Percentiles rank a stretch among this genome's conserved stretches.
Evolutionary conservation across 1,284 basidiomycete species (phyloP).

Genomic region (Laetiporus sulphureus): DNA sequence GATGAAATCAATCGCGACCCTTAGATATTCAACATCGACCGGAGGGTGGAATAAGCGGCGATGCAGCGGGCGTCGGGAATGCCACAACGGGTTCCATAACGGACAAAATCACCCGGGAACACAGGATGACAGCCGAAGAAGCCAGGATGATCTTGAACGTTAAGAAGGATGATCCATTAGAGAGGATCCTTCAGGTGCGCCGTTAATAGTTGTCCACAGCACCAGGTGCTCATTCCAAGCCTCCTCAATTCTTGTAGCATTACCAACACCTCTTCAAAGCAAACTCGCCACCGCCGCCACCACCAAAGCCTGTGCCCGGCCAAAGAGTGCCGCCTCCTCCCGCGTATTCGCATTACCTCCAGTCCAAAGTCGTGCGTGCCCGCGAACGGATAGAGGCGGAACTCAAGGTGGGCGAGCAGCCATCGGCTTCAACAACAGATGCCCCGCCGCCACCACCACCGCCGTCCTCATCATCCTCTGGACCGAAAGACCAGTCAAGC

Average conservation of each 20-base stretch:
- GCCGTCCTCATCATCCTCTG: slow-evolving; percentile 11
- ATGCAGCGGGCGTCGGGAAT: slow-evolving; percentile 65
- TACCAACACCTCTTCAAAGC: slow-evolving; percentile 92
- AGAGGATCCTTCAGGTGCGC: slow-evolving; percentile 69
- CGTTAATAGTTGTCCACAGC: not conserved
- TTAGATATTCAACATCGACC: slow-evolving; percentile 74
- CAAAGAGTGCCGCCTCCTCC: slow-evolving; percentile 36
- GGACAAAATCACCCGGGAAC: slow-evolving; percentile 74
- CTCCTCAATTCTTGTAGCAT: slow-evolving; percentile 44
- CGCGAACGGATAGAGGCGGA: slow-evolving; percentile 93
- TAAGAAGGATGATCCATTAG: slow-evolving; percentile 70
- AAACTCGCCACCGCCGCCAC: slow-evolving; percentile 67
- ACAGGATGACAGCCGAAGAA: slow-evolving; percentile 95
- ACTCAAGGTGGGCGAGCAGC: slow-evolving; percentile 32
- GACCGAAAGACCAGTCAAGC: slow-evolving; percentile 2
- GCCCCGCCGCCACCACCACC: slow-evolving; percentile 15
- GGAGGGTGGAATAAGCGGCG: slow-evolving; percentile 48
- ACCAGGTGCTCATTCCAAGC: not conserved
- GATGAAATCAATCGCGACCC: not conserved
- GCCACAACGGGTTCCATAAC: slow-evolving; percentile 68
- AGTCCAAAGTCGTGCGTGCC: slow-evolving; percentile 94
- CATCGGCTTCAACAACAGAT: too few relatives aligned
- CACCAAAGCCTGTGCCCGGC: slow-evolving; percentile 35
- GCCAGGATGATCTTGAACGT: slow-evolving; percentile 91
- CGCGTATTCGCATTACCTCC: slow-evolving; percentile 85